Evolutionary conservation across 345 rosid species (phyloP).

Genomic region (Pugionium cornutum): DNA sequence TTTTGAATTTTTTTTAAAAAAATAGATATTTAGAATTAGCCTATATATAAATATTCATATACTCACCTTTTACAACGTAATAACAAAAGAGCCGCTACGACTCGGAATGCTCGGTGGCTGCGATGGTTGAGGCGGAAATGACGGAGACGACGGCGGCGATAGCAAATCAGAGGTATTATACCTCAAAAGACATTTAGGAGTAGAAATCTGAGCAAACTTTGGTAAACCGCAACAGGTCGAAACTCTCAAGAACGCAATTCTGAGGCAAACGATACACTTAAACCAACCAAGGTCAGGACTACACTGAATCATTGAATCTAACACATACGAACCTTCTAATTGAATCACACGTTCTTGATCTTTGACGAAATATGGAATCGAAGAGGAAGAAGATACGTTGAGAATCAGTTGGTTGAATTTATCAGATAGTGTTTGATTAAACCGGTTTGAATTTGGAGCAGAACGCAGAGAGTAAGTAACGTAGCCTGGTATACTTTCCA

Average conservation of each 20-base stretch:
- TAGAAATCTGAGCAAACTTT: conserved; percentile 8
- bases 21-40: no score
- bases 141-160: background rate
- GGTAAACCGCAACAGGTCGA: conserved; percentile 26
- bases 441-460: conserved; percentile 1
- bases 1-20: no score
- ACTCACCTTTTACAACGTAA: no score
- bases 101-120: no score
- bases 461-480: background rate
- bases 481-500: background rate
- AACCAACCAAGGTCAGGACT: conserved; percentile 22
- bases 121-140: no score
- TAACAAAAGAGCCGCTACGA: no score
- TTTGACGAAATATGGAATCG: conserved; percentile 17
- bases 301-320: conserved; percentile 37
- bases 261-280: conserved; percentile 20
- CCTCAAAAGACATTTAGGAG: conserved; percentile 34
- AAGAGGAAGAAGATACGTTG: conserved; percentile 1
- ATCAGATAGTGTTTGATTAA: conserved; percentile 5
- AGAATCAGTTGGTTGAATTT: conserved; percentile 14
- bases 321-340: conserved; percentile 22
- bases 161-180: conserved; percentile 8
- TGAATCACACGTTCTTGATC: conserved; percentile 31
- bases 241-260: background rate
- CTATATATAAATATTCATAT: no score